These are phyloP conservation scores for Raffaelea ambrosiae DNA, from an alignment of 2,329 filamentous ascomycete genomes.

Conservation along the genomic window DNA sequence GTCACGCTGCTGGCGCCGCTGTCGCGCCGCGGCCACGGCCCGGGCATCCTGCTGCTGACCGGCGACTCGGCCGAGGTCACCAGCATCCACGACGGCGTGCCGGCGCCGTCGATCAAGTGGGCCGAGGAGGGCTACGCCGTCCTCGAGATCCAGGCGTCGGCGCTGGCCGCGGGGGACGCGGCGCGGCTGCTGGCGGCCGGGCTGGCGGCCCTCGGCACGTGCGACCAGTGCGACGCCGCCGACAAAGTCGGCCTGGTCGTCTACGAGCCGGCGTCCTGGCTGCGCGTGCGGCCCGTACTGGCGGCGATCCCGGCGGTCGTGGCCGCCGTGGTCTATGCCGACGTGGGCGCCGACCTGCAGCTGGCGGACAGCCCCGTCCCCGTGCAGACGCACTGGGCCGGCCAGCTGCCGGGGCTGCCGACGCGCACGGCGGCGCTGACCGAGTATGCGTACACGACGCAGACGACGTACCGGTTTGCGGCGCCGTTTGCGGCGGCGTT, in stretches of 20 bases:
- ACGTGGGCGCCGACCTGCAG: neutral
- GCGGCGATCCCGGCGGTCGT: constrained; percentile 6
- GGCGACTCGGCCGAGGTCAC: constrained; percentile 1
- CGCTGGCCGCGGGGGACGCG: constrained; percentile 54
- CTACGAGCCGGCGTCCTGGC: constrained; percentile 16
- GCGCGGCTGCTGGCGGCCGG: constrained; percentile 53
- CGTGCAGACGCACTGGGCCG: constrained; percentile 3
- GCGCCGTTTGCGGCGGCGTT: constrained; percentile 5
- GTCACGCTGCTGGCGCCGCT: constrained; percentile 6
- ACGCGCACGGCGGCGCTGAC: neutral
- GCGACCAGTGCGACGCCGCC: neutral
- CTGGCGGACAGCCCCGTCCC: neutral
- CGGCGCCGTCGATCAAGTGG: constrained; percentile 52
- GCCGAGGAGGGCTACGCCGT: constrained; percentile 62
- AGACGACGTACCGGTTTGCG: constrained; percentile 3
- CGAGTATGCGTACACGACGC: constrained; percentile 2
- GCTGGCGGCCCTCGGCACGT: constrained; percentile 40
- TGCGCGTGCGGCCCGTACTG: constrained; percentile 4
- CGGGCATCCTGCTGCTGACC: constrained; percentile 4
- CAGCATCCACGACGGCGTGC: constrained; percentile 6
- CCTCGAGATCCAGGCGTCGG: constrained; percentile 37
- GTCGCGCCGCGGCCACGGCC: constrained; percentile 2
- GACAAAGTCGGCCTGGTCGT: constrained; percentile 26
- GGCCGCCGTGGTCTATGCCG: constrained; percentile 12
- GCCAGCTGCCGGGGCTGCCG: neutral